Evolutionary conservation across 257 asterid genomes (phyloP), one percentile per base, ranked within the genome.

Genomic region (Eustoma russellianum): DNA sequence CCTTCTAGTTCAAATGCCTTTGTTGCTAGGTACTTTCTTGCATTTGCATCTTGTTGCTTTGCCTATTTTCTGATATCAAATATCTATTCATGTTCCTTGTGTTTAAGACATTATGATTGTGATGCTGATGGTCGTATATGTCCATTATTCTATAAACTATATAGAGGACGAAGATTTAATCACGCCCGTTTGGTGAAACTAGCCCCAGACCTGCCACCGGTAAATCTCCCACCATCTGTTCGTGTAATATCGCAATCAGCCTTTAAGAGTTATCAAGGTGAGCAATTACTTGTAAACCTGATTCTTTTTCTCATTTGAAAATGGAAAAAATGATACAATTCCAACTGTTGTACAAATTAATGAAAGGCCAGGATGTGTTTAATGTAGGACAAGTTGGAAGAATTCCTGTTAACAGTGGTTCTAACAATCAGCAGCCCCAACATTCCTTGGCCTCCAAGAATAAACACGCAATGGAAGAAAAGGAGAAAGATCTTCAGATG

Each of bases 201-300:
- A 77, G 95, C 99, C 62, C 97, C 95, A 46, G 85, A 61, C 70
- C 64, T 92, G 67, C 97, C 99, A 67, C 97, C 95, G 13, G 94
- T 92, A 52, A 92, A 88, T 73, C 93, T 92, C 70, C 99, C 99
- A 58, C 94, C 97, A 46, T 85, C 99, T 55, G 99, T 80, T 65
- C 86, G 99, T 48, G 70, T 87, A 56, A 83, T 92, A 70, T 81
- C 98, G n/a, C 94, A 79, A 69, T 83, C 97, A 48, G 86, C 88
- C 70, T 82, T 80, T 71, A 76, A 77, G 74, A 79, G 64, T 67
- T 77, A 84, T 65, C 87, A 69, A 38, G 77, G 68, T 17, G 74
- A 44, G 55, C 54, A 69, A 43, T 48, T 79, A 52, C 46, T 74
- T 48, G 62, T 68, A 55, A 48, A 16, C 13, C 63, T 59, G 33